Evolutionary conservation across 2,329 filamentous ascomycete species (phyloP).

Genomic region (Acrocalymma vagum): DNA sequence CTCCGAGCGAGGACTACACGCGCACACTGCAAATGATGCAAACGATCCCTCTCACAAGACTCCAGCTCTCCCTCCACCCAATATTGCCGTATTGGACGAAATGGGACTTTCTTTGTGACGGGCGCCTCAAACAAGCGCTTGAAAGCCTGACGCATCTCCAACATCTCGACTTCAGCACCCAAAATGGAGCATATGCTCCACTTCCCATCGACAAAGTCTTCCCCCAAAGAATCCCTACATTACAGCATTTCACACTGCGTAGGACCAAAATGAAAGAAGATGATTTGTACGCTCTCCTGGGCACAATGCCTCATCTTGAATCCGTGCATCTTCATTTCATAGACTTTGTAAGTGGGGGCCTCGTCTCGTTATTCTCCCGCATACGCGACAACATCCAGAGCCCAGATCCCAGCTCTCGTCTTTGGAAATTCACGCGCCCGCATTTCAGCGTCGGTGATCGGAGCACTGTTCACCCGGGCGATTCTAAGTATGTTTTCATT

Average conservation of each 20-base stretch:
- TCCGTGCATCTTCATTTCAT: too few relatives aligned
- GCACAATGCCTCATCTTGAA: not conserved
- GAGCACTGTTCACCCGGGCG: not conserved
- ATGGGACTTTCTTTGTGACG: not conserved
- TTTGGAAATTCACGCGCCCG: not conserved
- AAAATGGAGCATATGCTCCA: not conserved
- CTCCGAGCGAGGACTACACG: conserved; percentile 7
- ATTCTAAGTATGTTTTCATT: conserved; percentile 1
- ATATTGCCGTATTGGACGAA: not conserved
- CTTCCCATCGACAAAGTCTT: not conserved
- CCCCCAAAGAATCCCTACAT: not conserved
- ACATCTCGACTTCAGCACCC: conserved; percentile 19
- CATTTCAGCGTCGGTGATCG: conserved; percentile 4
- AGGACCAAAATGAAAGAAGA: conserved; percentile 5
- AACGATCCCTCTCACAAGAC: conserved; percentile 10
- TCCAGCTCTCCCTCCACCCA: conserved; percentile 15
- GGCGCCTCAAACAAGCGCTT: conserved; percentile 5
- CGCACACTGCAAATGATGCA: conserved; percentile 17
- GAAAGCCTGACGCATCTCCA: conserved; percentile 11
- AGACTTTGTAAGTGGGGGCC: too few relatives aligned
- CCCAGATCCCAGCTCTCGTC: not conserved
- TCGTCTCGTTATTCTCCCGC: too few relatives aligned
- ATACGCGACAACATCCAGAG: conserved; percentile 8
- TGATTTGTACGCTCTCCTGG: conserved; percentile 2
- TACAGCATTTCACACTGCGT: not conserved